Evolutionary conservation across 352 stramenopile genomes (phyloP).

Genomic region (Globisporangium perplexum): DNA sequence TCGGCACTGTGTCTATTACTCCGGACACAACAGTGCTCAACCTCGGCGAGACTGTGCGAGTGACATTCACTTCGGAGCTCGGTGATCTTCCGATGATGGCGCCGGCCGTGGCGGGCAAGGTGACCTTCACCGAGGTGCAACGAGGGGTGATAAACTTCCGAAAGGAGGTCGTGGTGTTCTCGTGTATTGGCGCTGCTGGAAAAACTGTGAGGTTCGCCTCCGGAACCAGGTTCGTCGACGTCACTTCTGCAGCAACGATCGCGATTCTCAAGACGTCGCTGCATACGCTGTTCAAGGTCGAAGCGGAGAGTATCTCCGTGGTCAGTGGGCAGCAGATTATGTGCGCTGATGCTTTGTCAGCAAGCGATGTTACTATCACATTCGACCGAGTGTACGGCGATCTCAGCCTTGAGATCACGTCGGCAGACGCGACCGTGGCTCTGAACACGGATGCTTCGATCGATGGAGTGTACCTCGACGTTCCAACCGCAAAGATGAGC

Average conservation of each 20-base stretch:
- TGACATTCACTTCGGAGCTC: conserved; percentile 55
- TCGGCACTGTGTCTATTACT: conserved; percentile 41
- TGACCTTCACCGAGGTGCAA: conserved; percentile 22
- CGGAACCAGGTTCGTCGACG: background rate
- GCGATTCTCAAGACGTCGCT: conserved; percentile 30
- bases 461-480: conserved; percentile 52
- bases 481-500: conserved; percentile 47
- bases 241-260: conserved; percentile 26
- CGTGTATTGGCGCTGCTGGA: conserved; percentile 27
- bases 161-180: conserved; percentile 62
- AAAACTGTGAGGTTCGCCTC: conserved; percentile 28
- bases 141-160: conserved; percentile 49
- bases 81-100: conserved; percentile 39
- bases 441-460: conserved; percentile 31
- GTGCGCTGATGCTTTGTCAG: conserved; percentile 22
- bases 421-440: conserved; percentile 13
- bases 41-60: conserved; percentile 20
- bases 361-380: conserved; percentile 37
- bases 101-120: conserved; percentile 5
- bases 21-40: conserved; percentile 18
- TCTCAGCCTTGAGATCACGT: conserved; percentile 24
- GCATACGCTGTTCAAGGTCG: conserved; percentile 37
- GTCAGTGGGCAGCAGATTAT: conserved; percentile 34
- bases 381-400: conserved; percentile 65
- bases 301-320: conserved; percentile 56